These are phyloP conservation scores for Plasmodium gonderi DNA, from an alignment of 169 alveolate species.

Conservation along the genomic window DNA sequence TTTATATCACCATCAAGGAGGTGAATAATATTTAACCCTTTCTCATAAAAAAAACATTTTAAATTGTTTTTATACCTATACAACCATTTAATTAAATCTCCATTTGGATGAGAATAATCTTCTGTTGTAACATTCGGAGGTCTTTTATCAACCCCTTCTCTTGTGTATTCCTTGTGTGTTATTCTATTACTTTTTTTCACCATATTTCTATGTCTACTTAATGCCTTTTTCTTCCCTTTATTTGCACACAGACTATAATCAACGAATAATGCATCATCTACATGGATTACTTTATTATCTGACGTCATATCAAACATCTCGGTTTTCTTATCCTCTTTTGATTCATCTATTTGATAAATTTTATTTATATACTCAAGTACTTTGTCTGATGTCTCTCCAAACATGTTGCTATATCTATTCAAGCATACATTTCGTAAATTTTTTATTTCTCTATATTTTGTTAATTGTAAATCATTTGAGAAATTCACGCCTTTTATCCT, in stretches of 20 bases:
- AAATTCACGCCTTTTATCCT: neutral
- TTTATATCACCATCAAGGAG: conserved; percentile 24
- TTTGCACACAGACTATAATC: neutral
- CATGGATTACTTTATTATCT: neutral
- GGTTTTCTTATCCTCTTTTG: neutral
- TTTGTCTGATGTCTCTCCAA: neutral
- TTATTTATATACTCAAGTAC: neutral
- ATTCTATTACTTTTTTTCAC: neutral
- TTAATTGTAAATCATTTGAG: neutral
- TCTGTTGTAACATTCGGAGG: neutral
- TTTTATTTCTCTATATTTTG: conserved; percentile 29
- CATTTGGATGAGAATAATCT: neutral
- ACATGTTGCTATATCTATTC: conserved; percentile 19
- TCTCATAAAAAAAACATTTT: neutral
- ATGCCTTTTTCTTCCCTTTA: neutral
- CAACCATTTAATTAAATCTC: conserved; percentile 26
- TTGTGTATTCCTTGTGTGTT: conserved; percentile 7
- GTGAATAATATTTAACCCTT: neutral
- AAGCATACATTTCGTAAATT: conserved; percentile 11
- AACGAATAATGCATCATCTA: conserved; percentile 10
- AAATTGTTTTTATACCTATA: conserved; percentile 23
- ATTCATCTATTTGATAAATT: neutral
- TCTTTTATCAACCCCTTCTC: neutral
- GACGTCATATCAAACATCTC: conserved; percentile 11
- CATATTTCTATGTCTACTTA: neutral